Evolutionary conservation across 257 asterid species (phyloP).

Genomic region (Forsythia viridissima): DNA sequence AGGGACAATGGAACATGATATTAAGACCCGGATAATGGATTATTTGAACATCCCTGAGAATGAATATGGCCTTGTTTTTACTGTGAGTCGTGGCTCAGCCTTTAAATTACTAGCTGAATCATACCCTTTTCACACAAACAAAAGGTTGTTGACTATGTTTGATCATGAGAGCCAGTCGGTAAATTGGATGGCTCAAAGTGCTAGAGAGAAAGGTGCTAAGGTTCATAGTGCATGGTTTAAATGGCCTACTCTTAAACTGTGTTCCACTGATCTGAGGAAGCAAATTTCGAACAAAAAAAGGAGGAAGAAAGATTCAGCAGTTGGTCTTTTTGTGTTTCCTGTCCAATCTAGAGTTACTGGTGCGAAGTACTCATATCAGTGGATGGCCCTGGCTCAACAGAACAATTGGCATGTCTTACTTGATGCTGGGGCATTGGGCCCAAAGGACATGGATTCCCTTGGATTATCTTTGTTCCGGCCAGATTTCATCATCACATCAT

Average conservation of each 20-base stretch:
- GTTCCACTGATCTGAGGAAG: conserved; percentile 91
- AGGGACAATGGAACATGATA: conserved; percentile 85
- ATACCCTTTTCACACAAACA: conserved; percentile 94
- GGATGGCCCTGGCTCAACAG: conserved; percentile 99
- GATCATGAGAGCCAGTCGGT: conserved; percentile 98
- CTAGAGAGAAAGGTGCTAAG: conserved; percentile 94
- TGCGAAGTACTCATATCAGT: conserved; percentile 93
- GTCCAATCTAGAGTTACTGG: conserved; percentile 98
- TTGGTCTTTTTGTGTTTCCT: conserved; percentile 94
- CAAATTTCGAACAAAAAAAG: conserved; percentile 81
- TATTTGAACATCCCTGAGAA: conserved; percentile 92
- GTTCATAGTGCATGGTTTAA: conserved; percentile 95
- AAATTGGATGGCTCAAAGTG: conserved; percentile 97
- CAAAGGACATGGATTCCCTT: conserved; percentile 98
- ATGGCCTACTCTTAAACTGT: conserved; percentile 96
- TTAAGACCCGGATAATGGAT: conserved; percentile 86
- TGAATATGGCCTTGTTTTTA: conserved; percentile 95
- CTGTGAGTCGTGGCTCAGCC: conserved; percentile 98
- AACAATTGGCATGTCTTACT: conserved; percentile 98
- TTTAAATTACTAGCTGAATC: conserved; percentile 90
- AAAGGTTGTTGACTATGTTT: conserved; percentile 89
- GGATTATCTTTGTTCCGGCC: conserved; percentile 96
- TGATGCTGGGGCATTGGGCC: conserved; percentile 98
- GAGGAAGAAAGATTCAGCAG: conserved; percentile 88
- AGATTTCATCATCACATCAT: conserved; percentile 92